Evolutionary conservation across 2,329 filamentous ascomycete species (phyloP), one percentile per base, ranked within the genome.

Genomic region (Claviceps sp.): DNA sequence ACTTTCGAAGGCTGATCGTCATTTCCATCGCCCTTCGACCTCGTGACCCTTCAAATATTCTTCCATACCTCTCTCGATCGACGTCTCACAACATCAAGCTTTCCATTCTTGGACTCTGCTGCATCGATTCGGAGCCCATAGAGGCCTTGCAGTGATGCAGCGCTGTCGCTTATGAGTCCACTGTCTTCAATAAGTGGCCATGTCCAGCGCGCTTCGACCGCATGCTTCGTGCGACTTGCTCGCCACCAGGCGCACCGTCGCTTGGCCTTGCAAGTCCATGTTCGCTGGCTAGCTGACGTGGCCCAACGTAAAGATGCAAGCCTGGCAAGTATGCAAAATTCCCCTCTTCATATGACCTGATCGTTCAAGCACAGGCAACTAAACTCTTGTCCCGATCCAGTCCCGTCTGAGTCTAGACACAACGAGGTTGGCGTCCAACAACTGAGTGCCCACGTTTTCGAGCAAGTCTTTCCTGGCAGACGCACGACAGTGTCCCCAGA

Each of bases 361-460:
- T 22, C n/a, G 1, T 26, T 22, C 11, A n/a, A 37, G 20, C 13
- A 11, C 1, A 11, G 6, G 4, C 22, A 8, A 8, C 38, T 43
- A 55, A 45, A 34, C 9, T 34, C 30, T 38, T 8, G 16, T 14
- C 11, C 26, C 22, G 9, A 16, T 22, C 18, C 22, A 75, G 72
- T 78, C 34, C 62, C 69, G 0, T 76, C 78, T 6, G 69, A 77
- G 52, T 74, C 88, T 48, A 82, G 93, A 58, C 88, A 85, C 72
- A 98, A 94, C 69, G 87, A 94, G 59, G 90, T 98, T 60, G 89
- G 88, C 50, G 88, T 98, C 41, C 93, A 98, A 70, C 91, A 97
- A 62, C 73, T 98, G 59, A 96, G 89, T 73, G 75, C 77, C 54
- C 78, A 90, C 71, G 76, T 98, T 45, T 87, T 91, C 66, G 65